Conservation (phyloP, 805 yeast species). For the Kluyveromyces dobzhanskii region DNA sequence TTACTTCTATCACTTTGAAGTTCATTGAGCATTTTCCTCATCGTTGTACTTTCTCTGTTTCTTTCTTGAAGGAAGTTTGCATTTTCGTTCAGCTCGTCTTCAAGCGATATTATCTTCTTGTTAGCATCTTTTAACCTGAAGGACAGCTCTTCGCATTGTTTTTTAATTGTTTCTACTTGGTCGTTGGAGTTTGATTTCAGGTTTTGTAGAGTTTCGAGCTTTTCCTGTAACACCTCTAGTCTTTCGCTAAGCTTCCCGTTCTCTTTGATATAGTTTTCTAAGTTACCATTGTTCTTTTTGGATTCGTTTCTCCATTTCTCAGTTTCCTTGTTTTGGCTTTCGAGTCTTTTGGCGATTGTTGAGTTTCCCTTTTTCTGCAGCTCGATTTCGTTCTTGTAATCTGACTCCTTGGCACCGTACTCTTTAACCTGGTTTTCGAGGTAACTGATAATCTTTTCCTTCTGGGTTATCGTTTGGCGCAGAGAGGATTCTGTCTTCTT, state of each 20-base stretch:
- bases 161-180: constrained; percentile 43
- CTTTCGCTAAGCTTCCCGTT: constrained; percentile 36
- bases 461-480: constrained; percentile 21
- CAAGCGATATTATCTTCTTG: constrained; percentile 53
- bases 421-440: constrained; percentile 36
- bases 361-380: constrained; percentile 27
- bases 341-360: constrained; percentile 25
- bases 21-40: constrained; percentile 61
- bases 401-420: constrained; percentile 22
- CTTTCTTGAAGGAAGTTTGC: constrained; percentile 70
- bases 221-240: constrained; percentile 31
- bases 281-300: constrained; percentile 30
- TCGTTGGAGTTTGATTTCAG: constrained; percentile 33
- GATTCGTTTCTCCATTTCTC: constrained; percentile 30
- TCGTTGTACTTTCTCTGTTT: constrained; percentile 65
- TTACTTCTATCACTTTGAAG: constrained; percentile 49
- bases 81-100: constrained; percentile 76
- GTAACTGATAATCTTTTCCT: constrained; percentile 32
- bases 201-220: constrained; percentile 31
- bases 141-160: constrained; percentile 63
- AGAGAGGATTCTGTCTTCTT: constrained; percentile 17
- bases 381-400: constrained; percentile 22
- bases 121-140: constrained; percentile 61
- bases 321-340: constrained; percentile 32
- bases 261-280: constrained; percentile 32